Base-by-base conservation (phyloP, 768 basidiomycete species). In the Terana coerulea region DNA sequence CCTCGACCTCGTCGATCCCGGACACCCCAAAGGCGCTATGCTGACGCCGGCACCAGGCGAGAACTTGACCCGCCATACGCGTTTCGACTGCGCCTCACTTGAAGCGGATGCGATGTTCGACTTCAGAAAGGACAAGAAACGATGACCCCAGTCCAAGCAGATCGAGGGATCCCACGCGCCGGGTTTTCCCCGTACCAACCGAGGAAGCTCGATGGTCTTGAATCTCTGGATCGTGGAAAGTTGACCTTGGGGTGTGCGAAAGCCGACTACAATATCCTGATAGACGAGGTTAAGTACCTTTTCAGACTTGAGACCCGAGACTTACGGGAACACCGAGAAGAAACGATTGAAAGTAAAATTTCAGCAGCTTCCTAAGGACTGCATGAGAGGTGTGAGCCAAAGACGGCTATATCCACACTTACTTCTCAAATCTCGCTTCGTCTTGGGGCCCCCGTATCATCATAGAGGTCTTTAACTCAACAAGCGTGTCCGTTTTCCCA, bases 311-410 rank as follows among this genome's bases (percentile, higher is more conserved):
- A 28, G 26, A 22, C 9, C 14, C 8, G 14, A 10, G 29, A 66
- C 84, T 59, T 64, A 87, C 87, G 19, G 91, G 92, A n/a, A 95
- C 91, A 43, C 92, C 93, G 48, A 95, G 79, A 24, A 95, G 77
- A 67, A 91, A 94, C 1, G 91, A 93, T 62, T 95, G 92, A 54
- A 92, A 81, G 73, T 93, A 94, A 67, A 91, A 91, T 62, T 91
- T 93, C 52, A 95, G 79, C n/a, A 95, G 71, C 64, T 95, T 95
- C 66, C 88, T 92, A 22, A 1, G n/a, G 15, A 21, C 10, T 40
- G n/a, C 24, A 63, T 33, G 51, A 6, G 5, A 47, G 53, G 5
- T n/a, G 30, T 12, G 21, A 37, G 53, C 25, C 26, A 24, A 51
- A 39, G 24, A 31, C 25, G 43, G 41, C 43, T 47, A 17, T 22